Evolutionary conservation across 192 early-diverging fungal genomes (phyloP).

Genomic region (Linnemannia elongata): DNA sequence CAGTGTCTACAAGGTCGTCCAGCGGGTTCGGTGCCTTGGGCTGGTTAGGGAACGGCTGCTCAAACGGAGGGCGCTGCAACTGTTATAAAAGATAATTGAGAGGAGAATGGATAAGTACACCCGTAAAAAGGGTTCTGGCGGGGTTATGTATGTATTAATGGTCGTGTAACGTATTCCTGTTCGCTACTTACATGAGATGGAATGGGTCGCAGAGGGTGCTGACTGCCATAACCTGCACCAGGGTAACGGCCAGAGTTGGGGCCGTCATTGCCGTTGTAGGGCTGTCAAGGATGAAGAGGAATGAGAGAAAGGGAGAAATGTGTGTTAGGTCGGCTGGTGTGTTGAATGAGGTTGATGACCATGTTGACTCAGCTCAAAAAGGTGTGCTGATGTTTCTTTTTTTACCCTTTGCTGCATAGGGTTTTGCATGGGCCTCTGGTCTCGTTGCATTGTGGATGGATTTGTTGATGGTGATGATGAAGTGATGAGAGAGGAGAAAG

Average conservation of each 20-base stretch:
- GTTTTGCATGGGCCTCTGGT: slow-evolving; percentile 33
- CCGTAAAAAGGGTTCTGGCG: no score
- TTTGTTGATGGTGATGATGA: slow-evolving; percentile 13
- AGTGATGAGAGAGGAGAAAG: neutral
- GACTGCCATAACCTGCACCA: slow-evolving; percentile 13
- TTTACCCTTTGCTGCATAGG: slow-evolving; percentile 27
- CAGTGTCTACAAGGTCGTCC: slow-evolving; percentile 67
- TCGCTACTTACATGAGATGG: slow-evolving; percentile 33
- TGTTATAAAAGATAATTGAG: neutral
- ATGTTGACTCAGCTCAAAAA: neutral
- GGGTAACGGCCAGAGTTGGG: slow-evolving; percentile 13
- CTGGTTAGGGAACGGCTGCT: slow-evolving; percentile 45
- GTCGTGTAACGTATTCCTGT: neutral
- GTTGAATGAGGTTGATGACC: neutral
- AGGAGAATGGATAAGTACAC: neutral
- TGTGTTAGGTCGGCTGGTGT: neutral
- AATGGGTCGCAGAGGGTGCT: slow-evolving; percentile 36
- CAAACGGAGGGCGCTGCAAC: slow-evolving; percentile 52
- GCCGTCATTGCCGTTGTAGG: slow-evolving; percentile 13
- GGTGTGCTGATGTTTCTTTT: neutral
- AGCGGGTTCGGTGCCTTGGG: slow-evolving; percentile 59
- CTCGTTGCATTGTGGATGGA: slow-evolving; percentile 10
- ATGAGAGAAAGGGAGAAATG: neutral
- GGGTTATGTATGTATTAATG: no score
- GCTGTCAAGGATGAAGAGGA: neutral